These are phyloP conservation scores for Tulasnella sp. DNA, from an alignment of 768 basidiomycete species.

Conservation along the genomic window DNA sequence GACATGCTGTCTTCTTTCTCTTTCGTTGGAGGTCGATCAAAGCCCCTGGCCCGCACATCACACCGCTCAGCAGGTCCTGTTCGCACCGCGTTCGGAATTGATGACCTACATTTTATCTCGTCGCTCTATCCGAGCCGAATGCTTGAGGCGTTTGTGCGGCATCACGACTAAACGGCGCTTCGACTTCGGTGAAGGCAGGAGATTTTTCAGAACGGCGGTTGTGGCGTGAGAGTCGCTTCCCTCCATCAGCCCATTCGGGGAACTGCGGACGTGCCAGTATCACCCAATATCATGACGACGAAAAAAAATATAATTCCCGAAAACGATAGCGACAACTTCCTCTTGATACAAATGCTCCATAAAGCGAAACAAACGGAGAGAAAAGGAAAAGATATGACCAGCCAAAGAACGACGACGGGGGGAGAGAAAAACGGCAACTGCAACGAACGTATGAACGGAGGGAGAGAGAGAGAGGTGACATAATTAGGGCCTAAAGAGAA, in stretches of 20 bases:
- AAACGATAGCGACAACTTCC: background rate
- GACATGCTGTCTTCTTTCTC: background rate
- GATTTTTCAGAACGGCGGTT: background rate
- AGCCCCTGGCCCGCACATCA: background rate
- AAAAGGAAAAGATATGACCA: background rate
- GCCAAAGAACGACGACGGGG: background rate
- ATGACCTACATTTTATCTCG: background rate
- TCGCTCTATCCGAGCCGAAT: background rate
- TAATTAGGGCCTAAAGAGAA: background rate
- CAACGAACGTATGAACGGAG: background rate
- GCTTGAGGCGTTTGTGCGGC: background rate
- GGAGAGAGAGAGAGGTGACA: background rate
- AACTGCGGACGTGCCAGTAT: background rate
- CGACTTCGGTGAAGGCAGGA: background rate
- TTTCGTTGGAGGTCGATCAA: background rate
- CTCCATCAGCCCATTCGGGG: background rate
- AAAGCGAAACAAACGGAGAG: background rate
- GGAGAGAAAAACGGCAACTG: background rate
- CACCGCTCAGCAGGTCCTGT: background rate
- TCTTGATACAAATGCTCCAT: background rate
- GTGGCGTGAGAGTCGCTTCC: background rate
- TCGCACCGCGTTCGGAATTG: background rate
- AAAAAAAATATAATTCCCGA: background rate
- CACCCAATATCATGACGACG: background rate
- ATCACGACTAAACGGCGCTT: background rate